These are phyloP conservation scores for Ganoderma lingzhi DNA, from an alignment of 1,284 basidiomycete species.

Conservation along the genomic window DNA sequence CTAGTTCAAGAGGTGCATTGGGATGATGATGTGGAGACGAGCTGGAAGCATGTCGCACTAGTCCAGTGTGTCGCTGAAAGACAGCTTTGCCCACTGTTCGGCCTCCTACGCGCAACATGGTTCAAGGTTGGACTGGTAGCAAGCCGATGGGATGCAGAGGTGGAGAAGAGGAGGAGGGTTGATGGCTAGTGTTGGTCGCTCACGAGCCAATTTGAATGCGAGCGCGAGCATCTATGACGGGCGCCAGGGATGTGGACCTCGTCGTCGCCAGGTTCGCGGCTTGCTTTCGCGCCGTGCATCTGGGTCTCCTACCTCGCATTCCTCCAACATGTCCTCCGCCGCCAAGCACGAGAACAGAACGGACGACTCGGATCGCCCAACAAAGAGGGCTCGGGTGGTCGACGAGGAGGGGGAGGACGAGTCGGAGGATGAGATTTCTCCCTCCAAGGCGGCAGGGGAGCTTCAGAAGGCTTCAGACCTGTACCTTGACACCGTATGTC, in stretches of 20 bases:
- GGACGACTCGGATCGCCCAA: conserved; percentile 33
- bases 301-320: not conserved
- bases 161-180: not conserved
- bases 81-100: conserved; percentile 27
- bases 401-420: conserved; percentile 59
- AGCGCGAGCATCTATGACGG: not conserved
- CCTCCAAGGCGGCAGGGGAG: conserved; percentile 45
- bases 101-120: conserved; percentile 39
- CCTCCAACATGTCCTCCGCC: conserved; percentile 18
- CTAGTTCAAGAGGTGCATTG: conserved; percentile 62
- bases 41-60: conserved; percentile 37
- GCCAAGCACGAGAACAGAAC: conserved; percentile 17
- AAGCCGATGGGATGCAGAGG: not conserved
- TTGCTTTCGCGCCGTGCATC: not conserved
- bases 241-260: not conserved
- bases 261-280: not conserved
- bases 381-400: conserved; percentile 38
- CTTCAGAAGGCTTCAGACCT: conserved; percentile 81
- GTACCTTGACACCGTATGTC: conserved; percentile 92
- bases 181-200: not conserved
- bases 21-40: conserved; percentile 42
- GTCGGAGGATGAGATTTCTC: conserved; percentile 53
- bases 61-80: conserved; percentile 30
- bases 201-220: not conserved
- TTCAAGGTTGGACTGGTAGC: not conserved